A percentile compares a stretch with the other conserved stretches of the same genome.
These are phyloP conservation scores for Cyclostephanos invisitatus DNA, from an alignment of 108 stramenopile genomes.

Conservation along the genomic window DNA sequence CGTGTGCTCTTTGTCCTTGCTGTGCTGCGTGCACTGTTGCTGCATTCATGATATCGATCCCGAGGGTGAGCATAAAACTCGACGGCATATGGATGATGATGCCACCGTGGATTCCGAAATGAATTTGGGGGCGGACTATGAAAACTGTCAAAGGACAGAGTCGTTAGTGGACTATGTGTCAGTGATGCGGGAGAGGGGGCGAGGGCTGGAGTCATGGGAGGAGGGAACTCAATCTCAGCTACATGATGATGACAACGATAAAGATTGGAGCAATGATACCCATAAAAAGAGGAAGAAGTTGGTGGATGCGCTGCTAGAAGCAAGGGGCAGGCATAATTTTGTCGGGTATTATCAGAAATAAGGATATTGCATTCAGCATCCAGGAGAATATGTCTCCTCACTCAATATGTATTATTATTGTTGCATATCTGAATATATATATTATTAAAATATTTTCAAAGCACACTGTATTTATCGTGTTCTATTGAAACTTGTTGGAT, in stretches of 20 bases:
- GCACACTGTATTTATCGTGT: no score
- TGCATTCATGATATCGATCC: neutral
- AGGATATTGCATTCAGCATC: neutral
- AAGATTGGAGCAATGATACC: neutral
- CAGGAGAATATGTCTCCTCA: no score
- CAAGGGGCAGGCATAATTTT: neutral
- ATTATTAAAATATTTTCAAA: no score
- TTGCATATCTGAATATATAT: no score
- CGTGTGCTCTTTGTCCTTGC: slow-evolving; percentile 7
- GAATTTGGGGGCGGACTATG: neutral
- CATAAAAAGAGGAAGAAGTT: neutral
- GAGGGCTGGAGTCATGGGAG: neutral
- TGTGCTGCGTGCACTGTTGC: neutral
- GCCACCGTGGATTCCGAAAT: neutral
- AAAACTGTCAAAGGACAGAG: neutral
- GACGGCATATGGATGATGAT: no score
- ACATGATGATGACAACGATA: neutral
- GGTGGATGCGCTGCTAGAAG: neutral
- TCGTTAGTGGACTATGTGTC: neutral
- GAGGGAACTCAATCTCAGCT: neutral
- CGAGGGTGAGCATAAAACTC: no score
- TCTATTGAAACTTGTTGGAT: no score
- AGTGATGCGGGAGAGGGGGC: neutral
- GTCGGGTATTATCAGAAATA: neutral
- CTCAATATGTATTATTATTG: no score